Base-by-base conservation (phyloP, 2,329 filamentous ascomycete genomes). In the Cytospora paraplurivora region DNA sequence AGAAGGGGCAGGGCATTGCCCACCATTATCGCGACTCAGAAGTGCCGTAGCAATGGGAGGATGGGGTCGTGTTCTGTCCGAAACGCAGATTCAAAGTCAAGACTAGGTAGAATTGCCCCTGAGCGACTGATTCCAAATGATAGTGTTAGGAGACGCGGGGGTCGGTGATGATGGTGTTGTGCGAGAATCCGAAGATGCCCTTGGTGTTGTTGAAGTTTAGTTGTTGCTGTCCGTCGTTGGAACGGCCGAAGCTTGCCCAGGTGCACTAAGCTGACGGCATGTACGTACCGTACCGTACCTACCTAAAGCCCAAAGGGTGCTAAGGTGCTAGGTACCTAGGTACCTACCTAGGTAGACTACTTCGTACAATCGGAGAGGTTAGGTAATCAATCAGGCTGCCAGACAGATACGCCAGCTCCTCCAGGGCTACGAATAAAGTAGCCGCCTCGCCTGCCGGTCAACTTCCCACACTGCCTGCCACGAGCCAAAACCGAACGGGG, bases 11-110 rank as follows among this genome's bases (percentile, higher is more conserved):
- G 52, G 37, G 55, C 17, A 51, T 19, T 53, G 47, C 70, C 50
- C 66, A 74, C 73, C 73, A 75, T 75, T 47, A 19, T 65, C 59
- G 56, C 62, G 56, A 56, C 35, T 66, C 54, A 56, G 59, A n/a
- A n/a, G n/a, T n/a, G 32, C 55, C 32, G 34, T 32, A 53, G 32
- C 47, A 27, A 19, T 32, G 63, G 19, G 35, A 6, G 33, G 32
- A 35, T 27, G 34, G 35, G 52, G 19, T 50, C 10, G 11, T 33
- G 27, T 27, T 27, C 27, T 53, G 15, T 44, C 35, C n/a, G 47
- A 38, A 50, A 55, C 8, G 12, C 15, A n/a, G 15, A n/a, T 10
- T 37, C 1, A 11, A 21, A 49, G n/a, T 15, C 1, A n/a, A 32
- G 35, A 19, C 44, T 21, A 47, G 44, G 21, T 19, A 47, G n/a